Evolutionary conservation across 352 stramenopile genomes (phyloP), one percentile per base, ranked within the genome.

Genomic region (Phytophthora gonapodyides): DNA sequence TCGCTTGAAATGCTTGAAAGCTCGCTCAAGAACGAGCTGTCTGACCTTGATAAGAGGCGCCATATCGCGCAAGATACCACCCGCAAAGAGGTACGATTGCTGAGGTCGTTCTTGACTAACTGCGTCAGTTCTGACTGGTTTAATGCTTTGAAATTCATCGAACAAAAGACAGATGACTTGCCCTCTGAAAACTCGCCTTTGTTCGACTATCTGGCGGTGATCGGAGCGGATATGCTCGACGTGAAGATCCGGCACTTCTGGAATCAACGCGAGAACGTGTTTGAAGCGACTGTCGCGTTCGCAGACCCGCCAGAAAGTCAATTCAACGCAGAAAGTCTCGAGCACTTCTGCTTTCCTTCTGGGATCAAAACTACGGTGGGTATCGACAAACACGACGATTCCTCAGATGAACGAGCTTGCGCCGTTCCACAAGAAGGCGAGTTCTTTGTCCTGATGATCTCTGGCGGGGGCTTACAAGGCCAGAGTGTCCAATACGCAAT

Each of bases 301-400:
- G 78, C 80, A 4, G 76, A 81, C 48, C 82, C 82, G n/a, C 76
- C 82, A 1, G 66, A 87, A 36, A 73, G 73, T 36, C 82, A 91
- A 73, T 89, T 89, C 43, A 76, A 76, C 24, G 82, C 78, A 1
- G 78, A 89, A 50, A 84, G 80, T 53, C 82, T 91, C 30, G 82
- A 91, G 50, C 80, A 88, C 47, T 91, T 91, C 48, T 91, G 82
- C 37, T 91, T 91, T 55, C 82, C 82, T 27, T 50, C 59, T 0
- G 82, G 78, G 17, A 71, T 88, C 34, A 42, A 51, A 5, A 27
- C 33, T 16, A 43, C 9, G 3, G 24, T 9, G 7, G 48, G 17
- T 31, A 24, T 12, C n/a, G 30, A 61, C n/a, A 38, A 54, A 24
- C 10, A 21, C 12, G 17, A 35, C 13, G 48, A 47, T 9, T 13